Evolutionary conservation across 345 rosid genomes (phyloP).

Genomic region (Moringa oleifera): DNA sequence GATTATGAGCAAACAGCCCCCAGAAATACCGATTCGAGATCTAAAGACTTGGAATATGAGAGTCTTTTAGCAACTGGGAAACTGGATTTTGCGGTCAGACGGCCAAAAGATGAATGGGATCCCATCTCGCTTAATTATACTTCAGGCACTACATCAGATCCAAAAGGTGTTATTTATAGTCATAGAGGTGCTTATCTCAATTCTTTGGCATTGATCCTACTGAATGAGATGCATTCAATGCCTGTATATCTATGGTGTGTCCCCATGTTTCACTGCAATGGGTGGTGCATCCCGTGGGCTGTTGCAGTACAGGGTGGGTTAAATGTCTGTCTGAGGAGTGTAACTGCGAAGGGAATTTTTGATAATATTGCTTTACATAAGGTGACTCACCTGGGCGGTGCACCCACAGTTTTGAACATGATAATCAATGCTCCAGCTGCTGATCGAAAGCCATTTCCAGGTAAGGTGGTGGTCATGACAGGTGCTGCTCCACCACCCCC

Average conservation of each 20-base stretch:
- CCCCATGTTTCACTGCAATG: conserved; percentile 97
- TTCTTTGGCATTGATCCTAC: conserved; percentile 47
- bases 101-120: conserved; percentile 64
- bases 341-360: conserved; percentile 47
- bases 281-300: conserved; percentile 91
- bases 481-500: conserved; percentile 80
- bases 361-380: conserved; percentile 42
- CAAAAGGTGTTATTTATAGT: conserved; percentile 84
- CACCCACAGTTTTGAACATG: conserved; percentile 74
- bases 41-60: conserved; percentile 39
- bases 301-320: conserved; percentile 80
- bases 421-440: conserved; percentile 40
- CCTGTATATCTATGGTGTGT: conserved; percentile 77
- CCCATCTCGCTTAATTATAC: conserved; percentile 81
- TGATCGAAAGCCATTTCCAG: conserved; percentile 32
- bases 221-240: conserved; percentile 45
- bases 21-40: not conserved
- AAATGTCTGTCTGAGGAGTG: conserved; percentile 61
- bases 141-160: conserved; percentile 85
- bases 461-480: conserved; percentile 48
- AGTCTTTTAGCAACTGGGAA: conserved; percentile 42
- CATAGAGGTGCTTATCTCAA: conserved; percentile 90
- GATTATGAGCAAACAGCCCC: conserved; percentile 23
- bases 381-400: conserved; percentile 85
- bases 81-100: conserved; percentile 28